Conservation (phyloP, 2,329 filamentous ascomycete genomes). For the Aureobasidium sp. region DNA sequence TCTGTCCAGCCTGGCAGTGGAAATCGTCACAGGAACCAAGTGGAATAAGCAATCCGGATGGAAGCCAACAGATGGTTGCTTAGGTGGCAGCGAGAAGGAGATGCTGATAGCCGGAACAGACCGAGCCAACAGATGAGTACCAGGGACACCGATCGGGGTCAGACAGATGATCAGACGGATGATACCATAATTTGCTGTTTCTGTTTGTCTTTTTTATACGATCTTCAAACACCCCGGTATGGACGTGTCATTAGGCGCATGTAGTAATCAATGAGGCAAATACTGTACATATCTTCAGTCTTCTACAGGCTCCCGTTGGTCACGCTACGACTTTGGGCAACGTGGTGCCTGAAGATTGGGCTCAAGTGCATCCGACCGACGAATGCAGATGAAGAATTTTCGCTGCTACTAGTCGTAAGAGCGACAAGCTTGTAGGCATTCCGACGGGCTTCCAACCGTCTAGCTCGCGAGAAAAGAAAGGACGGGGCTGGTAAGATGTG, state of each 20-base stretch:
- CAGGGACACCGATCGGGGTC: neutral
- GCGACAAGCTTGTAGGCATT: neutral
- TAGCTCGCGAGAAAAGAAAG: neutral
- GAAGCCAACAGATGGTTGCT: constrained; percentile 13
- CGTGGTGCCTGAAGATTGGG: constrained; percentile 9
- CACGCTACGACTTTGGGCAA: neutral
- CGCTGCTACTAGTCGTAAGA: neutral
- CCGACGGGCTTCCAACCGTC: neutral
- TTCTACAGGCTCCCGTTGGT: constrained; percentile 1
- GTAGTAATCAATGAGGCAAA: neutral
- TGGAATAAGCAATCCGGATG: constrained; percentile 22
- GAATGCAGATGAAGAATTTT: neutral
- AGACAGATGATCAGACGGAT: neutral
- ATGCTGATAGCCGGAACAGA: neutral
- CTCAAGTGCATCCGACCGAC: neutral
- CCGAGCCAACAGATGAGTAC: neutral
- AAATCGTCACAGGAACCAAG: constrained; percentile 20
- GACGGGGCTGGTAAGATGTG: constrained; percentile 5
- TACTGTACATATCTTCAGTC: neutral
- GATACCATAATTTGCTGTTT: neutral
- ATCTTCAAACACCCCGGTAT: neutral
- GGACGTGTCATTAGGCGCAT: neutral
- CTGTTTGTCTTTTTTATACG: neutral
- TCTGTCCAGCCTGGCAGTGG: constrained; percentile 26
- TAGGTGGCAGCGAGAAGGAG: neutral